phyloP scores from a whole-genome alignment of 2,329 filamentous ascomycete genomes.

The Ophiobolus disseminans region DNA sequence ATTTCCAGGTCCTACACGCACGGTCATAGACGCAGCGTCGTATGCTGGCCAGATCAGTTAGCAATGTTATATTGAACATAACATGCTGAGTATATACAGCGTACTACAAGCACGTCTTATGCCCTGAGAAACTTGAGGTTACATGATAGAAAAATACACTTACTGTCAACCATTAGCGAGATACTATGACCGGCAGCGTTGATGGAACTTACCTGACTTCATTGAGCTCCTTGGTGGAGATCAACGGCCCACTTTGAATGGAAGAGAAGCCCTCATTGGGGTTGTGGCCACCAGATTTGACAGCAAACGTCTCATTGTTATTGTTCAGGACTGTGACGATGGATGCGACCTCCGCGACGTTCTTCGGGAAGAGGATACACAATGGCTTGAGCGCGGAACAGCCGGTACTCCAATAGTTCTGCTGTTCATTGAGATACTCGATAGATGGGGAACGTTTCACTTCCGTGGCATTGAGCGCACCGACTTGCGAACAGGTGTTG shows the following conservation, averaged over 20 bases:
- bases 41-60: no score
- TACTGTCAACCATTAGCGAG: no score
- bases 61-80: no score
- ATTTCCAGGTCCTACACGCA: slow-evolving; percentile 37
- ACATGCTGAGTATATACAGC: no score
- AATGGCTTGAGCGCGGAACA: slow-evolving; percentile 36
- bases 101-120: no score
- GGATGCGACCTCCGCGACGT: slow-evolving; percentile 58
- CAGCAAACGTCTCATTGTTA: slow-evolving; percentile 58
- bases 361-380: slow-evolving; percentile 42
- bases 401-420: slow-evolving; percentile 34
- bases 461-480: slow-evolving; percentile 12
- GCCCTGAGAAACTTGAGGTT: no score
- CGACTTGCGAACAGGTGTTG: slow-evolving; percentile 26
- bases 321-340: slow-evolving; percentile 57
- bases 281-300: slow-evolving; percentile 60
- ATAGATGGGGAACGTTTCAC: slow-evolving; percentile 13
- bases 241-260: slow-evolving; percentile 53
- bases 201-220: no score
- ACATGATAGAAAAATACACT: no score
- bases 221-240: slow-evolving; percentile 50
- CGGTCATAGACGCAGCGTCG: slow-evolving; percentile 18
- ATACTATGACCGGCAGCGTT: no score
- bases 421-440: slow-evolving; percentile 26
- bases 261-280: slow-evolving; percentile 55